Conservation (phyloP, 2,329 filamentous ascomycete species). For the Nemania abortiva region DNA sequence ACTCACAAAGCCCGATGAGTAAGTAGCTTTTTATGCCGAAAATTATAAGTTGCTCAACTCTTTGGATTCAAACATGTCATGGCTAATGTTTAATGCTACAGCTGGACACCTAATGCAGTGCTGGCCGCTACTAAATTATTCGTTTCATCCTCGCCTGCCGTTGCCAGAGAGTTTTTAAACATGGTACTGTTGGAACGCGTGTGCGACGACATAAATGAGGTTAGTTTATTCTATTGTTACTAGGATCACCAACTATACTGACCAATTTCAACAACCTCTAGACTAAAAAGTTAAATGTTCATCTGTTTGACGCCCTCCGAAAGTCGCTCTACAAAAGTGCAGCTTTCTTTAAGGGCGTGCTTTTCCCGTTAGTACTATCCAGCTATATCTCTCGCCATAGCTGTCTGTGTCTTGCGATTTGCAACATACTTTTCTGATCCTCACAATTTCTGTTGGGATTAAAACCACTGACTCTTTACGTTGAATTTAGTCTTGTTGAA, state of each 20-base stretch:
- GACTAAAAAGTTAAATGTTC: conserved; percentile 93
- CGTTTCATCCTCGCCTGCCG: conserved; percentile 82
- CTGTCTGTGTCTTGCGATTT: neutral
- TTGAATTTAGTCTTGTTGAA: conserved; percentile 67
- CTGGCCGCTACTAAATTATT: conserved; percentile 95
- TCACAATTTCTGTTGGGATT: neutral
- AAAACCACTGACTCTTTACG: conserved; percentile 13
- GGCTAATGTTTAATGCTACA: conserved; percentile 21
- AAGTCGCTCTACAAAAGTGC: conserved; percentile 66
- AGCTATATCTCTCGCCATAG: neutral
- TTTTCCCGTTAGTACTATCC: conserved; percentile 73
- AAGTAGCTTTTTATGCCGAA: neutral
- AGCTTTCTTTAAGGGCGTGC: conserved; percentile 86
- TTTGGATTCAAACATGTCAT: neutral
- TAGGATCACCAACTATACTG: conserved; percentile 50
- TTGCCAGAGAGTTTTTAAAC: conserved; percentile 87
- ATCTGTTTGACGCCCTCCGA: conserved; percentile 93
- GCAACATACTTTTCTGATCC: neutral
- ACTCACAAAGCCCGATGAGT: conserved; percentile 80
- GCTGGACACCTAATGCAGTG: conserved; percentile 78
- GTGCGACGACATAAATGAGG: conserved; percentile 84
- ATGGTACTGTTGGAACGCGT: conserved; percentile 89
- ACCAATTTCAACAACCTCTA: conserved; percentile 54
- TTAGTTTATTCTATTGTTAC: conserved; percentile 14
- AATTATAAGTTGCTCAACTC: neutral